phyloP scores from a whole-genome alignment of 768 basidiomycete genomes.

The Imleria badia region DNA sequence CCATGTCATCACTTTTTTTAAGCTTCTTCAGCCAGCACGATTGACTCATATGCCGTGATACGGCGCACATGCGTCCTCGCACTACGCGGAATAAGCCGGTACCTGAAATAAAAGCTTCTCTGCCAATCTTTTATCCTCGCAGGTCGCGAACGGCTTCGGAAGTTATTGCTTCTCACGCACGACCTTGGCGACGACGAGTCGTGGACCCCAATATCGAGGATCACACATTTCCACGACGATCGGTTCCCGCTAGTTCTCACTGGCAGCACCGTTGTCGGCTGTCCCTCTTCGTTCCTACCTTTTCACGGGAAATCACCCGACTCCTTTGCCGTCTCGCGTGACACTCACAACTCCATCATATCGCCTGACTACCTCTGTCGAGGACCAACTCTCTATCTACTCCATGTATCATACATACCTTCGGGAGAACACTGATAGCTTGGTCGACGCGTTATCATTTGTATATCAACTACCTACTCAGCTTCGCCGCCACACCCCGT shows the following conservation, averaged over 20 bases:
- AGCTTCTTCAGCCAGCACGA: background rate
- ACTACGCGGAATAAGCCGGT: constrained; percentile 18
- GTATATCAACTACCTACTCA: too few species aligned
- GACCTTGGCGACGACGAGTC: constrained; percentile 13
- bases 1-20: background rate
- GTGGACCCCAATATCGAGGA: constrained; percentile 2
- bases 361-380: background rate
- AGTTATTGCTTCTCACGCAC: constrained; percentile 6
- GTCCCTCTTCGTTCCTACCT: background rate
- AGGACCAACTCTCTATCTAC: background rate
- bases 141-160: background rate
- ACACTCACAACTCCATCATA: background rate
- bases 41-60: constrained; percentile 3
- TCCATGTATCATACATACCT: background rate
- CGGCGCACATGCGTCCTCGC: background rate
- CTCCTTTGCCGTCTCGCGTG: background rate
- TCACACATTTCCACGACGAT: constrained; percentile 21
- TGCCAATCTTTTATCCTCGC: background rate
- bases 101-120: background rate
- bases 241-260: constrained; percentile 3
- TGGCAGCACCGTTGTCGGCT: background rate
- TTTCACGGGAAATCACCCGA: background rate
- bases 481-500: background rate
- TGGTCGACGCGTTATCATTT: background rate
- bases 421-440: background rate